Evolutionary conservation across 1,139 yeast genomes (phyloP).

Genomic region (Yamadazyma epiphylla): DNA sequence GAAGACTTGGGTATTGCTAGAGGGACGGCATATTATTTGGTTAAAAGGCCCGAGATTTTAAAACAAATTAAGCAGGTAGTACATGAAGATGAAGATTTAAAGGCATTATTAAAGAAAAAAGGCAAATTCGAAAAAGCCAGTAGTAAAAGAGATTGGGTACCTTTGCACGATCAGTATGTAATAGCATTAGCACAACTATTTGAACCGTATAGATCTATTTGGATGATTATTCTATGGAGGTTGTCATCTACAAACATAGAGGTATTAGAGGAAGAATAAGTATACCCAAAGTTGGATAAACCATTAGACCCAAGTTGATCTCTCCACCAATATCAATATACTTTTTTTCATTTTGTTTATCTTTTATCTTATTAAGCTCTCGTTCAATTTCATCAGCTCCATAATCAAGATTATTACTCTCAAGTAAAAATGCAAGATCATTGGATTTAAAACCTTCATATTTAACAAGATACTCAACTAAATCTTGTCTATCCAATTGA

Average conservation of each 20-base stretch:
- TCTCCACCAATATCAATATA: slow-evolving; percentile 37
- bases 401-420: slow-evolving; percentile 24
- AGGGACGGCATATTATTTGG: slow-evolving; percentile 66
- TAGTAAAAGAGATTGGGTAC: slow-evolving; percentile 53
- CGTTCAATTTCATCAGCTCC: slow-evolving; percentile 37
- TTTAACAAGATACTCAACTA: slow-evolving; percentile 24
- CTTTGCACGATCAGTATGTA: slow-evolving; percentile 57
- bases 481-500: slow-evolving; percentile 20
- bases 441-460: slow-evolving; percentile 25
- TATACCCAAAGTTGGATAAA: neutral
- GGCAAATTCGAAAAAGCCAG: slow-evolving; percentile 39
- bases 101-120: slow-evolving; percentile 26
- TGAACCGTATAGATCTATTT: slow-evolving; percentile 63
- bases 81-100: slow-evolving; percentile 24
- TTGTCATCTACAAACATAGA: slow-evolving; percentile 57
- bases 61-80: slow-evolving; percentile 35
- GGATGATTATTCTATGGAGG: slow-evolving; percentile 77
- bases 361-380: slow-evolving; percentile 30
- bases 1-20: slow-evolving; percentile 85
- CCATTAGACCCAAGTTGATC: slow-evolving; percentile 4
- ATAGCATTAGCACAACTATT: slow-evolving; percentile 54
- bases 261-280: slow-evolving; percentile 25
- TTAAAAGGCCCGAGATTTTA: slow-evolving; percentile 50
- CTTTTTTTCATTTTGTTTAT: slow-evolving; percentile 11
- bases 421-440: slow-evolving; percentile 25